Percentiles rank a stretch among this genome's conserved stretches.
Evolutionary conservation across 345 rosid genomes (phyloP).

Genomic region (Cochlearia excelsa): DNA sequence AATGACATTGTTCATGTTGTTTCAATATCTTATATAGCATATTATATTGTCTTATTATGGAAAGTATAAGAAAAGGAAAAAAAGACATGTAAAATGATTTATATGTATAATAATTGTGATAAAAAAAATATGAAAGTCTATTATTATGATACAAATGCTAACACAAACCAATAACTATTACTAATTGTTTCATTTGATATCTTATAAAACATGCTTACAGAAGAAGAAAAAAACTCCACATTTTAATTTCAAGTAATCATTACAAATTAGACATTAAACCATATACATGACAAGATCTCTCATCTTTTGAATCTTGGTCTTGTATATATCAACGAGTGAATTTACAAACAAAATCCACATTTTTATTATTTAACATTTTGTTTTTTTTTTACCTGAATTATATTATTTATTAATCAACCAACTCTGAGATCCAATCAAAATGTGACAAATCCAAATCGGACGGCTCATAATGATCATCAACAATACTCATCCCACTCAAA

Average conservation of each 20-base stretch:
- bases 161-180: too few relatives aligned
- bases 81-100: too few relatives aligned
- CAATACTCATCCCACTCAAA: slow-evolving; percentile 38
- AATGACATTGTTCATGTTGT: too few relatives aligned
- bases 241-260: neutral
- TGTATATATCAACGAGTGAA: neutral
- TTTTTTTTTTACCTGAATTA: slow-evolving; percentile 4
- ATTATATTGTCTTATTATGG: too few relatives aligned
- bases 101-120: too few relatives aligned
- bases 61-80: too few relatives aligned
- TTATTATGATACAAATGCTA: too few relatives aligned
- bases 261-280: neutral
- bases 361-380: too few relatives aligned
- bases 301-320: neutral
- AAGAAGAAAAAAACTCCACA: neutral
- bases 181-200: too few relatives aligned
- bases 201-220: neutral
- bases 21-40: too few relatives aligned
- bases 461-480: slow-evolving; percentile 36
- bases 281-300: neutral
- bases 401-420: slow-evolving; percentile 31
- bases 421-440: slow-evolving; percentile 48
- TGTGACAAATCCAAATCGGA: slow-evolving; percentile 36
- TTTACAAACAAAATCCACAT: neutral
- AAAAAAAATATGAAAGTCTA: neutral